A percentile compares a stretch with the other conserved stretches of the same genome.
Conservation (phyloP, 805 yeast genomes). For the Trichomonascus vanleenenianus region DNA sequence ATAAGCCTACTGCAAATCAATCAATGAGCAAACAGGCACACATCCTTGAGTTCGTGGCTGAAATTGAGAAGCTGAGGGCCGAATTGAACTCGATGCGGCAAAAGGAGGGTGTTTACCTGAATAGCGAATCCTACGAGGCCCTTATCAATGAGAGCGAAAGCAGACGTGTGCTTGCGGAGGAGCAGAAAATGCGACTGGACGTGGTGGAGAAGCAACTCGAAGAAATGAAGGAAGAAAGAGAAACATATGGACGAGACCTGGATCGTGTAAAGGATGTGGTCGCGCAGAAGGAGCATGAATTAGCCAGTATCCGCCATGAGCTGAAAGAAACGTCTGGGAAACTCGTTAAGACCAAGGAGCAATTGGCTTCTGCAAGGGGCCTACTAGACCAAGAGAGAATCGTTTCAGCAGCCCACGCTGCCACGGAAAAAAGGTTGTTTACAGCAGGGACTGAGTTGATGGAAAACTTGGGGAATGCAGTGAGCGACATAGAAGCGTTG, state of each 20-base stretch:
- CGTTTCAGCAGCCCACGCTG: neutral
- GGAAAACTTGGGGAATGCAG: neutral
- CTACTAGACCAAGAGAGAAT: neutral
- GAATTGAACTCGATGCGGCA: constrained; percentile 55
- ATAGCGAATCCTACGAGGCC: constrained; percentile 40
- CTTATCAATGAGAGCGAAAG: constrained; percentile 41
- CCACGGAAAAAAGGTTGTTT: neutral
- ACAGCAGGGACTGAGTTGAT: neutral
- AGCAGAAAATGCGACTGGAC: constrained; percentile 39
- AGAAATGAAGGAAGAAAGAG: constrained; percentile 34
- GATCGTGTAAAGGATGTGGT: neutral
- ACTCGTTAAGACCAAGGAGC: neutral
- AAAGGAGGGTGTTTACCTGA: constrained; percentile 57
- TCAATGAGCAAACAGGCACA: constrained; percentile 51
- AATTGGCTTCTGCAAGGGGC: neutral
- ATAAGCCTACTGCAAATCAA: constrained; percentile 58
- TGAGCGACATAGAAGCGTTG: neutral
- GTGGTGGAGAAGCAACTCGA: constrained; percentile 40
- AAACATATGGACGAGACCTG: constrained; percentile 16
- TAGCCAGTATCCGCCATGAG: neutral
- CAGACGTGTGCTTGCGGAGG: constrained; percentile 40
- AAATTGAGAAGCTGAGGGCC: constrained; percentile 47
- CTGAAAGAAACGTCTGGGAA: neutral
- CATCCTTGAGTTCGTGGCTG: constrained; percentile 44
- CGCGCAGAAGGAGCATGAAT: neutral